phyloP scores from a whole-genome alignment of 116 monocot species.

The Dioscorea cayenensis region DNA sequence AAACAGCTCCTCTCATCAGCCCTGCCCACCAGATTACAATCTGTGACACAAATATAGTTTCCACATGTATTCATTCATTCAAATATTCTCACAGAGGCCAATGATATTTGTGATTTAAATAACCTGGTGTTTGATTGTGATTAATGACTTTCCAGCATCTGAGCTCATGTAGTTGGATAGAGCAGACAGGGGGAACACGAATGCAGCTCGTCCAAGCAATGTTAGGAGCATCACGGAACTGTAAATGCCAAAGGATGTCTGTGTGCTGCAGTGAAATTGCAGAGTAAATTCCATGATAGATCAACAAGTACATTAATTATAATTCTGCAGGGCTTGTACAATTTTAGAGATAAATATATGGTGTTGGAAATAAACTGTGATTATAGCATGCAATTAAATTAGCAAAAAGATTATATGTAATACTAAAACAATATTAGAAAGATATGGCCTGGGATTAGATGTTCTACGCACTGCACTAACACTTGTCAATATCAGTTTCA shows the following conservation, averaged over 20 bases:
- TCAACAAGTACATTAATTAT: neutral
- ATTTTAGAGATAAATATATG: too few species aligned
- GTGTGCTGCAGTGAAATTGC: constrained; percentile 20
- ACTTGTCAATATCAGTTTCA: too few species aligned
- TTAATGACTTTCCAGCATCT: constrained; percentile 19
- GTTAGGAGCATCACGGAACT: constrained; percentile 35
- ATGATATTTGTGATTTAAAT: neutral
- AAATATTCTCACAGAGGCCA: neutral
- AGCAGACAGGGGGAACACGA: constrained; percentile 63
- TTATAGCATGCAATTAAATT: too few species aligned
- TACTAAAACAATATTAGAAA: too few species aligned
- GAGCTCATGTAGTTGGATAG: constrained; percentile 58
- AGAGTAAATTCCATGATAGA: neutral
- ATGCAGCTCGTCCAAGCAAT: constrained; percentile 66
- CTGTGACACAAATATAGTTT: constrained; percentile 10
- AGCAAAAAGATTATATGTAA: too few species aligned
- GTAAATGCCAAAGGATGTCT: constrained; percentile 42
- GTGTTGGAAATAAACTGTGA: too few species aligned
- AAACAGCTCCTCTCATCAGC: constrained; percentile 82
- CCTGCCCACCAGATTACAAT: constrained; percentile 88
- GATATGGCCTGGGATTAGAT: too few species aligned
- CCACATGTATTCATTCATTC: too few species aligned
- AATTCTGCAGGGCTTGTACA: neutral
- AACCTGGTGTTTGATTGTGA: constrained; percentile 78
- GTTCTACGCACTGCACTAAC: too few species aligned